Evolutionary conservation across 2,329 filamentous ascomycete species (phyloP).

Genomic region (Chaetomium olivaceum): DNA sequence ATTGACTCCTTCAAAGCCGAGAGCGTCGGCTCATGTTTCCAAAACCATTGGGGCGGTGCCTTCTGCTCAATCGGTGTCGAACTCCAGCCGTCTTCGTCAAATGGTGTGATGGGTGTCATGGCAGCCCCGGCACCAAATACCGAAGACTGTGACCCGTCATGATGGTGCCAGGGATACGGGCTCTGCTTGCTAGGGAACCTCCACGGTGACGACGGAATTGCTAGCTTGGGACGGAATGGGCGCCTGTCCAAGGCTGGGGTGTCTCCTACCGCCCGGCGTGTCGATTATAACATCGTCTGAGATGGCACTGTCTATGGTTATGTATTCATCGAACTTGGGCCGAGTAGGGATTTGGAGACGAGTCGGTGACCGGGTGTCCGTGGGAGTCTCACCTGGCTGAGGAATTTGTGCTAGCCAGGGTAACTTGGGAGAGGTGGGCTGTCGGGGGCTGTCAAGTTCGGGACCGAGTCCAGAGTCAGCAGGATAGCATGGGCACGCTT

Average conservation of each 20-base stretch:
- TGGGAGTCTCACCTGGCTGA: constrained; percentile 4
- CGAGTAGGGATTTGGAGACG: constrained; percentile 27
- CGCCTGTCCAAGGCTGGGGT: constrained; percentile 9
- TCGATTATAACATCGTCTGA: constrained; percentile 27
- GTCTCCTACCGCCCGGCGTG: constrained; percentile 16
- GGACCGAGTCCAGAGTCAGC: background rate
- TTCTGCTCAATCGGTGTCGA: constrained; percentile 25
- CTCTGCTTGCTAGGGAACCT: constrained; percentile 28
- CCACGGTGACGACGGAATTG: constrained; percentile 25
- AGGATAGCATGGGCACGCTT: background rate
- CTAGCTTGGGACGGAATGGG: constrained; percentile 9
- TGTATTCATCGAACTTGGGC: constrained; percentile 18
- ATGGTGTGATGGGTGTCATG: constrained; percentile 34
- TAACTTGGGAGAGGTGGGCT: constrained; percentile 20
- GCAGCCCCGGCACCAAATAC: constrained; percentile 29
- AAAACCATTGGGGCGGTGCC: constrained; percentile 24
- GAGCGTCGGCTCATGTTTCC: constrained; percentile 26
- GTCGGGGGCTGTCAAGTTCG: constrained; percentile 7
- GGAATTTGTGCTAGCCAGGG: constrained; percentile 26
- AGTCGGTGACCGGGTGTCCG: constrained; percentile 26
- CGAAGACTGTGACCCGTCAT: constrained; percentile 24
- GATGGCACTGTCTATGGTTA: constrained; percentile 28
- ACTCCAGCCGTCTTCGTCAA: constrained; percentile 29
- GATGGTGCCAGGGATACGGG: constrained; percentile 28
- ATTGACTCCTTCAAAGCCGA: constrained; percentile 14